Base-by-base conservation (phyloP, 768 basidiomycete species). In the Boletales sp. region DNA sequence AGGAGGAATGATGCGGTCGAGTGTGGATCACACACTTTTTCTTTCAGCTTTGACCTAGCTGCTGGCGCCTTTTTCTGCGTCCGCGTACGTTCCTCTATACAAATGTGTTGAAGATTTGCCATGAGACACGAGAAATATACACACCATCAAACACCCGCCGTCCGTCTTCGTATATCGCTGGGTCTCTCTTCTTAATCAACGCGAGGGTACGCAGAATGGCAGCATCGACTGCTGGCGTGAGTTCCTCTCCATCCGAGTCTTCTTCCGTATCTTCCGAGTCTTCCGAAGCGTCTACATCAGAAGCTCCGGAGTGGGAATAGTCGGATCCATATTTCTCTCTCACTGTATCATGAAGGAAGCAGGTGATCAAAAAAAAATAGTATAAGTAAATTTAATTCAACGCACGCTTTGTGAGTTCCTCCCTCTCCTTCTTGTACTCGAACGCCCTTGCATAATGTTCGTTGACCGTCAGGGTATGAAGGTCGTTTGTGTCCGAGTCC, bases 201-300 rank as follows among this genome's bases (percentile, higher is more conserved):
- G 86, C 90, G 9, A 99, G 75, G 1, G 93, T 98, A 42, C 92
- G 77, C 36, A 98, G 76, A 59, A 98, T 97, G 17, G 97, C 97
- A 39, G 84, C 97, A 60, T 97, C 95, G 43, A 97, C 82, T 0
- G 85, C 86, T 5, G 94, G 93, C 0, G 94, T 98, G 44, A 98
- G 80, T 65, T 97, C 90, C 58, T 92, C 91, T 13, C 94, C 97
- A 50, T 95, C 89, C 62, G 94, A 90, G 64, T 98, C 94, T 63
- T 98, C 94, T 59, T 92, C 90, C 38, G 81, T 85, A 27, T 80
- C 79, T 63, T 91, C 88, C 0, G 85, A 87, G 2, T 78, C 82
- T 15, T 74, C 74, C 1, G 72, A 76, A 17, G 70, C 71, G 12
- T 76, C 74, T 0, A 19, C 24, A 6, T 47, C 53, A 17, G 55